phyloP scores from a whole-genome alignment of 345 rosid species.

The Salix brachista region DNA sequence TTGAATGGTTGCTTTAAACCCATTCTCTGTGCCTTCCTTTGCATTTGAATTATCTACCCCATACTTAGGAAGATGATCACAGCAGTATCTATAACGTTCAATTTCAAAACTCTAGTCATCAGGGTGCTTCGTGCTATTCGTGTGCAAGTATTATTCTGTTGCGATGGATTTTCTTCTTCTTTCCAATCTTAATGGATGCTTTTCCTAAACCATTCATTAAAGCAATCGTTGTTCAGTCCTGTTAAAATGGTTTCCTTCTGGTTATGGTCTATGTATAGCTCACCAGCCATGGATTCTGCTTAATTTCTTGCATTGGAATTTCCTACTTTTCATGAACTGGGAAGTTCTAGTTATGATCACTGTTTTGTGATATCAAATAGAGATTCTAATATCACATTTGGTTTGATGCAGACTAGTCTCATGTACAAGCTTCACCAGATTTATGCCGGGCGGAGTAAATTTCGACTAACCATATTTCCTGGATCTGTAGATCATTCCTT shows the following conservation, averaged over 20 bases:
- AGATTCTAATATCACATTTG: background rate
- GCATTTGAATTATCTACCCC: background rate
- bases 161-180: background rate
- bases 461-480: slow-evolving; percentile 74
- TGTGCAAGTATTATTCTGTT: no score
- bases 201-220: background rate
- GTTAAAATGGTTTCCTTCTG: background rate
- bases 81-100: no score
- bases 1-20: no score
- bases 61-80: no score
- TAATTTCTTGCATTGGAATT: background rate
- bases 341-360: background rate
- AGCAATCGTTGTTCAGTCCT: background rate
- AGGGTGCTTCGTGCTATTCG: no score
- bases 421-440: slow-evolving; percentile 87
- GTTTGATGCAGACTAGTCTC: slow-evolving; percentile 70
- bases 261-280: background rate
- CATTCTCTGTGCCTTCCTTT: background rate
- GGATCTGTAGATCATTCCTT: slow-evolving; percentile 45
- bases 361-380: background rate
- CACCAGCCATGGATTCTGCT: background rate
- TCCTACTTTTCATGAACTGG: background rate
- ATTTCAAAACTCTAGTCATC: no score
- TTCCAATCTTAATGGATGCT: background rate
- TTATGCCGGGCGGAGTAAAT: slow-evolving; percentile 49